Evolutionary conservation across 129 eudicot genomes (phyloP), one percentile per base, ranked within the genome.

Genomic region (Chrysanthemum lavandulifolium): DNA sequence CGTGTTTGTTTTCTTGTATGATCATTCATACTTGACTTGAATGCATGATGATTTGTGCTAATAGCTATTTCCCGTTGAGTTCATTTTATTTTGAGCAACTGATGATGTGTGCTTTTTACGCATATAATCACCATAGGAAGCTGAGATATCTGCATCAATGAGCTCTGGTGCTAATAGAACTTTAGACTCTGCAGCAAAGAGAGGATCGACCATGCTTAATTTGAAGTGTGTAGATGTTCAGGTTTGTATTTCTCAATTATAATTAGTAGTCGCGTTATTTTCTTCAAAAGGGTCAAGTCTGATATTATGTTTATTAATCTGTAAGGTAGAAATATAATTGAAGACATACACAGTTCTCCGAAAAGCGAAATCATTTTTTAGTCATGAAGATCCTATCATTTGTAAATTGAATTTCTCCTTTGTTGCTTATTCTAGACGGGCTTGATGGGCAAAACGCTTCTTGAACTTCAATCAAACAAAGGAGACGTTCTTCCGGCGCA

Each of bases 401-500:
- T 58, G 45, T n/a, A 57, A 72, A 4, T 58, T 13, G 55, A 72
- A 19, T 11, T 10, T 16, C 47, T 40, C 47, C 15, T 3, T 62
- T 50, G 2, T 61, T 74, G 27, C n/a, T 48, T 25, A 56, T 9
- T 63, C 29, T 86, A 94, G 98, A 75, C 93, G 18, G 98, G 98
- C 31, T 80, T 94, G 75, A 88, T 94, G 96, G 98, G 98, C 16
- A 94, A 94, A 83, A 78, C 84, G 69, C 96, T 94, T 66, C 85
- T 94, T 36, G 98, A 94, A 81, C 89, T 94, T 73, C 96, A 94
- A 74, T 94, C 97, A 15, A 90, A 86, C 59, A 94, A 94, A 88
- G 98, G 93, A 50, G 97, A 94, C 49, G 96, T 94, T 68, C 96
- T 94, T 73, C 98, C 98, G 36, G 85, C 91, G 69, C 98, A 94